A percentile compares a stretch with the other conserved stretches of the same genome.
Conservation (phyloP, 371 early-diverging fungal genomes). For the Apophysomyces trapeziformis region DNA sequence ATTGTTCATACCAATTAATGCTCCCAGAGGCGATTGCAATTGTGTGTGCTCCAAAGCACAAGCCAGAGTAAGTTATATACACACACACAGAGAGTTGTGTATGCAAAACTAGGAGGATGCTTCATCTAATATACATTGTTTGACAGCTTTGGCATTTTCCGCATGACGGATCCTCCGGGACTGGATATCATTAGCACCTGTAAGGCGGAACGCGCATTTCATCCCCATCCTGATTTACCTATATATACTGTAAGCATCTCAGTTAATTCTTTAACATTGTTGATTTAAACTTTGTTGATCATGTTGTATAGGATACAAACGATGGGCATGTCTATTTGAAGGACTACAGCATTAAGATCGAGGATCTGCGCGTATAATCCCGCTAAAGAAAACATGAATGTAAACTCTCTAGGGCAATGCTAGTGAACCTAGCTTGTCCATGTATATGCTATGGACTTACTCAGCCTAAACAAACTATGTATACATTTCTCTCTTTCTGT, state of each 20-base stretch:
- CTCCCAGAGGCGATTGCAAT: conserved; percentile 95
- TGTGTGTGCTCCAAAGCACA: conserved; percentile 82
- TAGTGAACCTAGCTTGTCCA: not conserved
- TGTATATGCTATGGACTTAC: too few relatives aligned
- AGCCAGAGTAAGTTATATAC: conserved; percentile 58
- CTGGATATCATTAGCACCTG: conserved; percentile 81
- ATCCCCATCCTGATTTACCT: conserved; percentile 78
- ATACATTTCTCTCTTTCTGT: too few relatives aligned
- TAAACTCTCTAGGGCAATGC: not conserved
- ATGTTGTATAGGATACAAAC: conserved; percentile 46
- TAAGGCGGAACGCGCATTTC: conserved; percentile 72
- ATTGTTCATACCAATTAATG: conserved; percentile 91
- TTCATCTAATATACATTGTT: not conserved
- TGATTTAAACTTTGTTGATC: not conserved
- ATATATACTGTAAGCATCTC: conserved; percentile 63
- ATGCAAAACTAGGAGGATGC: too few relatives aligned
- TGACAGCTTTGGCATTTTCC: conserved; percentile 78
- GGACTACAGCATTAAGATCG: conserved; percentile 51
- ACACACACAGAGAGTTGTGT: not conserved
- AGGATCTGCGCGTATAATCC: conserved; percentile 55
- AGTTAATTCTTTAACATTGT: not conserved
- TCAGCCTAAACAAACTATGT: too few relatives aligned
- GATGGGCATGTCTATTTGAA: conserved; percentile 49
- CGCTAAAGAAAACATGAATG: not conserved
- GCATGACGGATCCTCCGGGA: conserved; percentile 90